A percentile compares a stretch with the other conserved stretches of the same genome.
Conservation (phyloP, 228 moss, liverwort and hornwort genomes). For the Sphagnum fallax region DNA sequence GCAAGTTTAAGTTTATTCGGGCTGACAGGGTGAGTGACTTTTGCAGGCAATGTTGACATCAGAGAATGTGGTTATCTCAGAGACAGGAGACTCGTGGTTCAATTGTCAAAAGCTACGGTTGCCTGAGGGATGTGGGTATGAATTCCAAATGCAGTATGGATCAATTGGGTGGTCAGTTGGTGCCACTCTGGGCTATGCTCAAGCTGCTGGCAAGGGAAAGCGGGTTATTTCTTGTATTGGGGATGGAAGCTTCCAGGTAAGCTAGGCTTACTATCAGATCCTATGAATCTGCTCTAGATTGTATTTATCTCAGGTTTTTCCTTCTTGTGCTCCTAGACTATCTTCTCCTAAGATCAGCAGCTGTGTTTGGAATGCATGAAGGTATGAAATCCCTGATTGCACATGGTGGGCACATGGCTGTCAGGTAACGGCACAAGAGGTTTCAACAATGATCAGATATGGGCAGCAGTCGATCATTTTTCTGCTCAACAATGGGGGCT, state of each 20-base stretch:
- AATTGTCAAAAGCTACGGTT: slow-evolving; percentile 71
- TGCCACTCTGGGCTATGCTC: slow-evolving; percentile 64
- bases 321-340: not conserved
- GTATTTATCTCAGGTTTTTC: not conserved
- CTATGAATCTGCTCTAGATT: not conserved
- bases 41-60: slow-evolving; percentile 34
- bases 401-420: not conserved
- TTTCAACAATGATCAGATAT: slow-evolving; percentile 62
- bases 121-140: slow-evolving; percentile 49
- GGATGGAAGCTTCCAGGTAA: slow-evolving; percentile 76
- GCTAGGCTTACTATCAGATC: not conserved
- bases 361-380: not conserved
- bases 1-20: too few species aligned
- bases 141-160: slow-evolving; percentile 88
- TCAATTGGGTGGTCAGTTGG: slow-evolving; percentile 82
- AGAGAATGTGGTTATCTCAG: slow-evolving; percentile 52
- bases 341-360: not conserved
- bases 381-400: not conserved
- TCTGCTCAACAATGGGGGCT: slow-evolving; percentile 74
- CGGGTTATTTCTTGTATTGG: slow-evolving; percentile 63
- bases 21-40: too few species aligned
- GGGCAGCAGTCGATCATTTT: slow-evolving; percentile 58
- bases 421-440: slow-evolving; percentile 64
- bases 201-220: slow-evolving; percentile 42
- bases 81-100: slow-evolving; percentile 86